Percentiles rank a stretch among this genome's conserved stretches.
These are phyloP conservation scores for Pugionium dolabratum DNA, from an alignment of 345 rosid genomes.

Conservation along the genomic window DNA sequence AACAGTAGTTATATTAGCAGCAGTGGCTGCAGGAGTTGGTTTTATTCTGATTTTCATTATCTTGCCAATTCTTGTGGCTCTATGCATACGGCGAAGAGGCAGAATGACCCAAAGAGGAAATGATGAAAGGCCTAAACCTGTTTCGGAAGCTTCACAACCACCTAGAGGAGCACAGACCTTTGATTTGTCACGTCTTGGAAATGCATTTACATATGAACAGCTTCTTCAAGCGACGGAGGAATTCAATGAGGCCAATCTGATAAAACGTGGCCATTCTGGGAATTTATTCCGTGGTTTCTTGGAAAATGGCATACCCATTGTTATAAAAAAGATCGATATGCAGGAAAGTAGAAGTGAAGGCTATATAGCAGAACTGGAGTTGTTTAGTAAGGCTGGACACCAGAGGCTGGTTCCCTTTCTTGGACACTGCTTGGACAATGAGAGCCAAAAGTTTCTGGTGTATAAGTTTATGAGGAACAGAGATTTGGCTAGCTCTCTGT, in stretches of 20 bases:
- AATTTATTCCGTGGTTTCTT: conserved; percentile 71
- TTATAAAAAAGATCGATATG: conserved; percentile 69
- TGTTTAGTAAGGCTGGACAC: conserved; percentile 74
- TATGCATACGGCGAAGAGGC: conserved; percentile 50
- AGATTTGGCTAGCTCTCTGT: conserved; percentile 79
- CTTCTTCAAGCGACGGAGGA: conserved; percentile 71
- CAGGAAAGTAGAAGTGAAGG: conserved; percentile 57
- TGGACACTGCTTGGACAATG: conserved; percentile 86
- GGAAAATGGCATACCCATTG: conserved; percentile 62
- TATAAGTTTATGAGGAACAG: conserved; percentile 90
- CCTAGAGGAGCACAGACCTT: conserved; percentile 53
- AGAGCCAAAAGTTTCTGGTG: conserved; percentile 73
- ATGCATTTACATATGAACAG: conserved; percentile 71
- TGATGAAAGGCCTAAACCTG: conserved; percentile 61
- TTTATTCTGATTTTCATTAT: conserved; percentile 47
- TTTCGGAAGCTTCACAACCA: conserved; percentile 45
- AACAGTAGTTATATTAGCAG: conserved; percentile 54
- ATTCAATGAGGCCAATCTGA: conserved; percentile 68
- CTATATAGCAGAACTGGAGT: conserved; percentile 70
- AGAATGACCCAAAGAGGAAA: conserved; percentile 51
- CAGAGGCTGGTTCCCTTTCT: conserved; percentile 78
- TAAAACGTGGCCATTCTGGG: conserved; percentile 93
- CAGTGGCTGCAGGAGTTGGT: conserved; percentile 67
- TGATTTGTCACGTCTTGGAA: conserved; percentile 71
- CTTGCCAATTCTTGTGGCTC: conserved; percentile 48